Conservation (phyloP, 1,139 yeast genomes). For the Lodderomyces metapsilosis region DNA sequence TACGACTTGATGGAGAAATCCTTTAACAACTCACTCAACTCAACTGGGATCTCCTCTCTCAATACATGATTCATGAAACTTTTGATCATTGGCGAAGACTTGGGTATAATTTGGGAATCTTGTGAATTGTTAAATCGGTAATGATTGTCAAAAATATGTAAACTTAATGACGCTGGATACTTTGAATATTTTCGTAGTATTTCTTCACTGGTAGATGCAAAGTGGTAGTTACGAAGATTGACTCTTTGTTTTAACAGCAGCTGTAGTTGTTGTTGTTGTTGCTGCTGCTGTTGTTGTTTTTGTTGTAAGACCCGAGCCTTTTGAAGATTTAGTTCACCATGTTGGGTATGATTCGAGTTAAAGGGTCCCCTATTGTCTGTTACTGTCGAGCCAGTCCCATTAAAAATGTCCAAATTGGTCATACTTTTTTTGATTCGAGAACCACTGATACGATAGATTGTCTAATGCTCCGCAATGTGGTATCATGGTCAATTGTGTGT, state of each 20-base stretch:
- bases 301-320: background rate
- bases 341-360: background rate
- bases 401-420: background rate
- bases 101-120: conserved; percentile 79
- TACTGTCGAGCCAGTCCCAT: background rate
- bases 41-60: conserved; percentile 81
- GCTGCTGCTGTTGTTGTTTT: conserved; percentile 12
- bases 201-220: conserved; percentile 71
- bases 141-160: conserved; percentile 89
- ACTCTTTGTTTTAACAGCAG: conserved; percentile 31
- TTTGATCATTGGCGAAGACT: conserved; percentile 74
- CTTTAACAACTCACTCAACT: conserved; percentile 81
- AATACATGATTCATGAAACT: conserved; percentile 78
- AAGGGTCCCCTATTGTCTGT: background rate
- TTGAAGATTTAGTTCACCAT: background rate
- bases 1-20: conserved; percentile 82
- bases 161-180: conserved; percentile 78
- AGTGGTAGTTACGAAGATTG: conserved; percentile 43
- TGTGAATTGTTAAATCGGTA: conserved; percentile 69
- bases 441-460: background rate
- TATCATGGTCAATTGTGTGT: background rate
- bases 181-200: conserved; percentile 76
- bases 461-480: background rate
- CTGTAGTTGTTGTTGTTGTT: conserved; percentile 17
- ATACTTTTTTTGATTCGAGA: background rate